Evolutionary conservation across 495 filamentous ascomycete genomes (phyloP), one percentile per base, ranked within the genome.

Genomic region (Rostrohypoxylon terebratum): DNA sequence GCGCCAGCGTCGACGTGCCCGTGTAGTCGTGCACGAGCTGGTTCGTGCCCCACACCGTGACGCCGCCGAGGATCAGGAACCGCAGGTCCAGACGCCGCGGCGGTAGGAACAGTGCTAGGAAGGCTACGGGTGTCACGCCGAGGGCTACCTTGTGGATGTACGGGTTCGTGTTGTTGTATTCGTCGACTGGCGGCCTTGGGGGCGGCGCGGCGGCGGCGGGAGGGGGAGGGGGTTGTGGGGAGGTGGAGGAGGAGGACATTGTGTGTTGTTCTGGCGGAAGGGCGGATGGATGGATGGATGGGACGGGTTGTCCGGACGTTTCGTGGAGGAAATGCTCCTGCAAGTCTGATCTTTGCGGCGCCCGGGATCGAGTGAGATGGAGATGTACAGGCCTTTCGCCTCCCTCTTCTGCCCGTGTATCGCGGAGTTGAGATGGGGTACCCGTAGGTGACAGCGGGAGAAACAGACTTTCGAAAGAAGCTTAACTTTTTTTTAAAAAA

Each of bases 31-130:
- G 63, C n/a, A 81, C 83, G 18, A 96, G 82, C 73, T 92, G 87
- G 80, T 93, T 90, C 16, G 90, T 89, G 57, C 87, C 87, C 69
- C 87, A 80, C 59, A 86, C 80, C 81, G 88, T 93, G 7, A 87
- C 83, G 61, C 82, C 81, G 45, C 81, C 82, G 2, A 93, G 86
- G 16, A 89, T 85, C 69, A 92, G 82, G 64, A 91, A 85, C 80
- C 88, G 91, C 62, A 87, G 31, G 77, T 90, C 92, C 48, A 97
- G 81, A 77, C 93, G 93, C 47, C 94, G 91, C 0, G 93, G 92
- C 3, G 95, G 95, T 13, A 97, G 85, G 64, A 88, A 81, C 57
- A 92, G 86, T 38, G 93, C 87, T 58, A 92, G 73, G 1, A 94
- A 93, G 40, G 89, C 88, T 28, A 87, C 83, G 62, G 97, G 70